phyloP scores from a whole-genome alignment of 2,329 filamentous ascomycete species.

The Tolypocladium tropicale region DNA sequence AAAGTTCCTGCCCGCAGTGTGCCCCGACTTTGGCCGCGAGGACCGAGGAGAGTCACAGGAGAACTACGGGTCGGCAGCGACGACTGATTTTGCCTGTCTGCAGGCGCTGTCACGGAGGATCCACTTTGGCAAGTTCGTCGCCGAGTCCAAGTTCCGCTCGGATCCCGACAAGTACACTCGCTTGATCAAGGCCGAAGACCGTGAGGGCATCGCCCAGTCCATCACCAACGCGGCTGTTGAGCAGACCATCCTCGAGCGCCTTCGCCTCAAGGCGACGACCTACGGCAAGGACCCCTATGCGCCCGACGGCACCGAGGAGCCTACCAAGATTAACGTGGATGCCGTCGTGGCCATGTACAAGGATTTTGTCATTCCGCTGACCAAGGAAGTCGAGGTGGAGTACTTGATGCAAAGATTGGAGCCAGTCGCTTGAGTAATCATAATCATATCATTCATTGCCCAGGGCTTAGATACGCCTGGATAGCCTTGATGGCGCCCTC shows the following conservation, averaged over 20 bases:
- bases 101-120: conserved; percentile 86
- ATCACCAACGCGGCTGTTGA: conserved; percentile 89
- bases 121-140: conserved; percentile 98
- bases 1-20: conserved; percentile 74
- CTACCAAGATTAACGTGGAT: conserved; percentile 80
- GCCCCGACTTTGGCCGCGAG: conserved; percentile 62
- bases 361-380: conserved; percentile 89
- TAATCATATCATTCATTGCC: conserved; percentile 22
- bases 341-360: conserved; percentile 85
- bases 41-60: conserved; percentile 81
- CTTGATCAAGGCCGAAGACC: conserved; percentile 73
- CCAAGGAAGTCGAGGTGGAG: conserved; percentile 97
- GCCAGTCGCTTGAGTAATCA: conserved; percentile 6
- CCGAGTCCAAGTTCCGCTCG: conserved; percentile 85
- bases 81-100: conserved; percentile 79
- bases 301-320: conserved; percentile 39
- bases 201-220: conserved; percentile 71
- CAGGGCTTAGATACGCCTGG: conserved; percentile 57
- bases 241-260: conserved; percentile 77
- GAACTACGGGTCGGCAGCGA: conserved; percentile 90
- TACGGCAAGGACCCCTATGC: conserved; percentile 84
- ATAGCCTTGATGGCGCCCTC: conserved; percentile 66
- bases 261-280: conserved; percentile 81
- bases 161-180: conserved; percentile 71
- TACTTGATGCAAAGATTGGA: conserved; percentile 90